Base-by-base conservation (phyloP, 257 asterid species). In the Craterostigma plantagineum region DNA sequence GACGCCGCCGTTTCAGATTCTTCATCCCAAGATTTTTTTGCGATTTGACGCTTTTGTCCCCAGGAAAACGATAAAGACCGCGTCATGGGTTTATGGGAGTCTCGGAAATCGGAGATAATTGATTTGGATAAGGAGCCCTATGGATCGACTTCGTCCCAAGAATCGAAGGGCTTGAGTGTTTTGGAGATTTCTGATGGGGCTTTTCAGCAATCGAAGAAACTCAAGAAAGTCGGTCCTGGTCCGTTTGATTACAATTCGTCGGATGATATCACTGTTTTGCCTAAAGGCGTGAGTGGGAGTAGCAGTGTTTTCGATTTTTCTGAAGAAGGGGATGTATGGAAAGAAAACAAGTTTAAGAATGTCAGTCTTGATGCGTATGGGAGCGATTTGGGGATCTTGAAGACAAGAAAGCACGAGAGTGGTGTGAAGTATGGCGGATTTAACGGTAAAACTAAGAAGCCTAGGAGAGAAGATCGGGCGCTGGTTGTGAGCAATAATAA, bases 11-110 rank as follows among this genome's bases (percentile, higher is more conserved):
- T 50, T 54, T 58, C 66, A 16, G 73, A 58, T 10, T 48, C 58
- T 4, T 60, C 59, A 10, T 66, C 85, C 16, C 81, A 69, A 60
- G 79, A 76, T 49, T 60, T n/a, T n/a, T 55, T 27, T 76, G 60
- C 58, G 63, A 65, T 58, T 71, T 81, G 40, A 48, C 64, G n/a
- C 62, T 60, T 51, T 61, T 82, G 37, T 65, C 84, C 11, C 80
- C 67, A 46, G 90, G n/a, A n/a, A n/a, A 49, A 45, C 33, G 56
- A 30, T n/a, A 42, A 54, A 9, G 66, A 46, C 37, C 7, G 34
- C 9, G 54, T 27, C 33, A 51, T 45, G 37, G 63, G 30, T 14
- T 34, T 37, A 10, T 42, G 58, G 70, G 55, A 48, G n/a, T 46
- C 61, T 12, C 63, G 59, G 58, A 63, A 51, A 45, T 23, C 27